phyloP scores from a whole-genome alignment of 345 rosid species.

The Corchorus olitorius region DNA sequence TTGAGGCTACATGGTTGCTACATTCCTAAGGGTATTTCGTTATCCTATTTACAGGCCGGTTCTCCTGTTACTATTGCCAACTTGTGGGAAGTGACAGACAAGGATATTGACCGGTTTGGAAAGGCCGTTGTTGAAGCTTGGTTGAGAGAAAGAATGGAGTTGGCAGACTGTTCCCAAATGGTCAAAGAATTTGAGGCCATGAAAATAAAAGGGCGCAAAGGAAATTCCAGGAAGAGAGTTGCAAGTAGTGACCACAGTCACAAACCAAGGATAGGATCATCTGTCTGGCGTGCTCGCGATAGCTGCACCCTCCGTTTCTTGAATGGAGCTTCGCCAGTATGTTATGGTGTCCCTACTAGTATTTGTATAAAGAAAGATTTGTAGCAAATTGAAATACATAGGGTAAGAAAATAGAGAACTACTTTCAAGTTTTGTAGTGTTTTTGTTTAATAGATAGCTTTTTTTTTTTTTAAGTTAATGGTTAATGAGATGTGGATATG shows the following conservation, averaged over 20 bases:
- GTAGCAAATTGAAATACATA: slow-evolving; percentile 5
- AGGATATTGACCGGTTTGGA: slow-evolving; percentile 87
- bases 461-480: too few species aligned
- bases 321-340: slow-evolving; percentile 93
- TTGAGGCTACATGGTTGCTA: slow-evolving; percentile 70
- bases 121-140: slow-evolving; percentile 80
- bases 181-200: slow-evolving; percentile 58
- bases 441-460: too few species aligned
- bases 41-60: slow-evolving; percentile 75
- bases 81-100: slow-evolving; percentile 96
- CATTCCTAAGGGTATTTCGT: slow-evolving; percentile 70
- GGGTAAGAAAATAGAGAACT: too few species aligned
- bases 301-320: slow-evolving; percentile 68
- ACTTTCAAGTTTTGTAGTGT: too few species aligned
- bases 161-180: slow-evolving; percentile 39
- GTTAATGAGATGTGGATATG: too few species aligned
- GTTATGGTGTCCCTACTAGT: slow-evolving; percentile 92
- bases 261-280: slow-evolving; percentile 67
- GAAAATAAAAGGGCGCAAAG: slow-evolving; percentile 39
- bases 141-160: slow-evolving; percentile 64
- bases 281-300: slow-evolving; percentile 76
- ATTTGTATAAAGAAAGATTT: slow-evolving; percentile 54
- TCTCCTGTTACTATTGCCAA: slow-evolving; percentile 82
- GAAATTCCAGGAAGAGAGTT: slow-evolving; percentile 43
- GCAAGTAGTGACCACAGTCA: slow-evolving; percentile 53